Conservation (phyloP, 495 filamentous ascomycete species). For the Lepidopterella palustris region DNA sequence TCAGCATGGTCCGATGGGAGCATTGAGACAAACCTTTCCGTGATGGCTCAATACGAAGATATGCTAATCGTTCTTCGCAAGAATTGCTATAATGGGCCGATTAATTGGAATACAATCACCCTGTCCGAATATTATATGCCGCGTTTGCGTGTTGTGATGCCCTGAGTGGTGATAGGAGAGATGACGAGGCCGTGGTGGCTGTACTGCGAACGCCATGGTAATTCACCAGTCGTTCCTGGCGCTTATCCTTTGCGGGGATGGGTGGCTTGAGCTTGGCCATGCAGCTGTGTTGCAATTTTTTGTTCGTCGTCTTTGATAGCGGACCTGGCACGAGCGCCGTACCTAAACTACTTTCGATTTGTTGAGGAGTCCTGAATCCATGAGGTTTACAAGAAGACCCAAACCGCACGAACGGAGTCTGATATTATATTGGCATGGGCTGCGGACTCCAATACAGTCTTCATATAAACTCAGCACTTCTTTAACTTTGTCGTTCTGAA, state of each 20-base stretch:
- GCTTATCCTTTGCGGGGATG: background rate
- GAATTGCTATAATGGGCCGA: too few species aligned
- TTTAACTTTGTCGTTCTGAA: background rate
- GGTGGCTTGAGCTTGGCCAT: background rate
- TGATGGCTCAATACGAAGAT: too few species aligned
- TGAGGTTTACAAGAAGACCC: background rate
- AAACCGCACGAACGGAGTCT: background rate
- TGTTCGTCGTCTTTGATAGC: background rate
- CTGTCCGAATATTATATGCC: too few species aligned
- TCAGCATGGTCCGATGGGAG: too few species aligned
- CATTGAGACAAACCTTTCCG: too few species aligned
- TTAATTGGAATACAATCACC: too few species aligned
- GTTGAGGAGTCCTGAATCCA: background rate
- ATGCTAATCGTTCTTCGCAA: too few species aligned
- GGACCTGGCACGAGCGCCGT: background rate
- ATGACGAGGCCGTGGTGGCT: too few species aligned
- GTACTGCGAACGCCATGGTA: too few species aligned
- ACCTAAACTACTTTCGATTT: background rate
- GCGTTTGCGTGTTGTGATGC: background rate
- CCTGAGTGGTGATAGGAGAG: background rate
- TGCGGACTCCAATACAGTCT: conserved; percentile 4
- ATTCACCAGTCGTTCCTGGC: background rate
- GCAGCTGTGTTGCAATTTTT: background rate
- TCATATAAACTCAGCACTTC: conserved; percentile 6
- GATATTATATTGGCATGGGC: background rate